Percentiles rank a stretch among this genome's conserved stretches.
Conservation (phyloP, 106 monocot species). For the Triglochin maritima region DNA sequence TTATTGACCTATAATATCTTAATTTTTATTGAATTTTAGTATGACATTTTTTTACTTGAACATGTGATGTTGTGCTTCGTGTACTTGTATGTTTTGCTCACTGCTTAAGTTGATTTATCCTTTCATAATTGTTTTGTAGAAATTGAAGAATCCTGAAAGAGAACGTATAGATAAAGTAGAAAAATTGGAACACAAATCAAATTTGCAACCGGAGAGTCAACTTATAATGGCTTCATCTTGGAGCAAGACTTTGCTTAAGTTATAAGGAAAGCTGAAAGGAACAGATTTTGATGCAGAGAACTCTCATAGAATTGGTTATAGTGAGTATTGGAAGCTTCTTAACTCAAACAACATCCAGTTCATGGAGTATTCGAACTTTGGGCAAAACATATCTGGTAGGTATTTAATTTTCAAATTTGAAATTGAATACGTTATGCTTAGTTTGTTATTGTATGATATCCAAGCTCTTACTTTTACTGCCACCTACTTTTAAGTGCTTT, state of each 20-base stretch:
- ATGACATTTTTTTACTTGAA: not conserved
- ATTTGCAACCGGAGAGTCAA: slow-evolving; percentile 65
- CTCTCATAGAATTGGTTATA: slow-evolving; percentile 61
- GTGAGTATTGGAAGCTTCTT: slow-evolving; percentile 65
- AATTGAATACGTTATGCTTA: not conserved
- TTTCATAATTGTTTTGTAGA: slow-evolving; percentile 30
- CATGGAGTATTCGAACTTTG: slow-evolving; percentile 85
- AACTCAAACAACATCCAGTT: slow-evolving; percentile 72
- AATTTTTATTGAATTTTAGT: not conserved
- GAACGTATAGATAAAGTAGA: slow-evolving; percentile 54
- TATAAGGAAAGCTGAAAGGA: slow-evolving; percentile 85
- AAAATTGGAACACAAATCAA: slow-evolving; percentile 55
- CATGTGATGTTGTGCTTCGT: not conserved
- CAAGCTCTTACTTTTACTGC: too few species aligned
- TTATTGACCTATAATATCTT: not conserved
- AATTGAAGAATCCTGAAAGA: slow-evolving; percentile 49
- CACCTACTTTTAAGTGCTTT: too few species aligned
- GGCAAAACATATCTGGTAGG: slow-evolving; percentile 56
- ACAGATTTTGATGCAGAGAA: slow-evolving; percentile 79
- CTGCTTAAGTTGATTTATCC: not conserved
- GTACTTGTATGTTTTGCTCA: not conserved
- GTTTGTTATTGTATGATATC: too few species aligned
- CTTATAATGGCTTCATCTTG: slow-evolving; percentile 70
- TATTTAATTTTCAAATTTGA: not conserved
- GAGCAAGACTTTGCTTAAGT: slow-evolving; percentile 49